Conservation (phyloP, 2,329 filamentous ascomycete genomes). For the Mycosphaerelloides madeirae region DNA sequence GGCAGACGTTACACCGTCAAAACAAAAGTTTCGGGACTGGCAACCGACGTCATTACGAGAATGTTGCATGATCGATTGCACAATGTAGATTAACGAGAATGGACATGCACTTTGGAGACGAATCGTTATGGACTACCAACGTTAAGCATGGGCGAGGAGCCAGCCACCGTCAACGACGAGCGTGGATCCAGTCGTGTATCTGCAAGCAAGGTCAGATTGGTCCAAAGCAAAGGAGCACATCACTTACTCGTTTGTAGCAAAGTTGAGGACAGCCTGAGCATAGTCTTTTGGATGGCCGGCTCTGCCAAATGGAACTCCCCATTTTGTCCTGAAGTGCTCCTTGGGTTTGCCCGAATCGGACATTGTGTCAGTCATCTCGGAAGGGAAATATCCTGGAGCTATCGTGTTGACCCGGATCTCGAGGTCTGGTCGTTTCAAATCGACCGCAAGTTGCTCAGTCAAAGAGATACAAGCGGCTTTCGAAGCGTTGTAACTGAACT, state of each 20-base stretch:
- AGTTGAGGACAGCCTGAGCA: conserved; percentile 53
- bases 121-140: too few species aligned
- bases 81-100: too few species aligned
- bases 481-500: conserved; percentile 46
- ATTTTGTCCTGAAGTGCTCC: conserved; percentile 33
- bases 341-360: conserved; percentile 51
- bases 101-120: too few species aligned
- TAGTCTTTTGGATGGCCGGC: conserved; percentile 38
- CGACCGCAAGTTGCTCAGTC: conserved; percentile 52
- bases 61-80: too few species aligned
- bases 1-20: too few species aligned
- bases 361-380: conserved; percentile 52
- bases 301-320: conserved; percentile 37
- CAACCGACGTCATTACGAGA: too few species aligned
- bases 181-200: conserved; percentile 52
- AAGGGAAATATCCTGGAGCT: conserved; percentile 54
- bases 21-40: conserved; percentile 18
- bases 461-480: conserved; percentile 51
- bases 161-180: conserved; percentile 61
- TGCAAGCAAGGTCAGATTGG: conserved; percentile 48
- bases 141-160: conserved; percentile 36
- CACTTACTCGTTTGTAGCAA: conserved; percentile 55
- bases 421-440: conserved; percentile 46
- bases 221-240: background rate
- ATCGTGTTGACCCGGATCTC: conserved; percentile 55